Conservation (phyloP, 352 stramenopile species). For the Globisporangium takayamanum region DNA sequence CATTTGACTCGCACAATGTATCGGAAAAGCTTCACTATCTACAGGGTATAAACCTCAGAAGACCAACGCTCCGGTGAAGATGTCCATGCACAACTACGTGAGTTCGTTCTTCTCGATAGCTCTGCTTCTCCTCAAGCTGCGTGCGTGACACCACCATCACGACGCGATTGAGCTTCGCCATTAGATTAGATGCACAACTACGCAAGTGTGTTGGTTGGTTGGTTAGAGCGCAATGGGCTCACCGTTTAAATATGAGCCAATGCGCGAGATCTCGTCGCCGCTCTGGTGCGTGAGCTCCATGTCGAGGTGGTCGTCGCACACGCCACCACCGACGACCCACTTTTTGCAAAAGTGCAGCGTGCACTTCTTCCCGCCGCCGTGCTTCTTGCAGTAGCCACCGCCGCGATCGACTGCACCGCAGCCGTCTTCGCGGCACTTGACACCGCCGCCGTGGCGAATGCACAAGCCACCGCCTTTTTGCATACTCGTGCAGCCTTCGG, state of each 20-base stretch:
- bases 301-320: slow-evolving; percentile 63
- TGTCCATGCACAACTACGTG: too few relatives aligned
- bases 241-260: slow-evolving; percentile 67
- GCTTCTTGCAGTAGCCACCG: slow-evolving; percentile 78
- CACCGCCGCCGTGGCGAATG: slow-evolving; percentile 77
- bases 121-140: too few relatives aligned
- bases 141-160: too few relatives aligned
- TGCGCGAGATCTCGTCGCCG: slow-evolving; percentile 46
- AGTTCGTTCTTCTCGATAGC: too few relatives aligned
- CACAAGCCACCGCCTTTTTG: slow-evolving; percentile 80
- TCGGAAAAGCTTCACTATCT: too few relatives aligned
- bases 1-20: too few relatives aligned
- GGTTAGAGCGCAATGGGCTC: slow-evolving; percentile 51
- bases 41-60: too few relatives aligned
- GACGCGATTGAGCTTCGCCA: too few relatives aligned
- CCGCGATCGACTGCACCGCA: slow-evolving; percentile 68
- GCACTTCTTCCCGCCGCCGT: slow-evolving; percentile 82
- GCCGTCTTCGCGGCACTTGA: slow-evolving; percentile 59
- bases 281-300: slow-evolving; percentile 46
- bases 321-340: slow-evolving; percentile 75
- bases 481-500: slow-evolving; percentile 78
- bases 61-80: too few relatives aligned
- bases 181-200: too few relatives aligned
- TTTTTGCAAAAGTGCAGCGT: slow-evolving; percentile 59
- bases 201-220: not conserved